phyloP scores from a whole-genome alignment of 148 eudicot genomes.

The Rhododendron williamsianum region DNA sequence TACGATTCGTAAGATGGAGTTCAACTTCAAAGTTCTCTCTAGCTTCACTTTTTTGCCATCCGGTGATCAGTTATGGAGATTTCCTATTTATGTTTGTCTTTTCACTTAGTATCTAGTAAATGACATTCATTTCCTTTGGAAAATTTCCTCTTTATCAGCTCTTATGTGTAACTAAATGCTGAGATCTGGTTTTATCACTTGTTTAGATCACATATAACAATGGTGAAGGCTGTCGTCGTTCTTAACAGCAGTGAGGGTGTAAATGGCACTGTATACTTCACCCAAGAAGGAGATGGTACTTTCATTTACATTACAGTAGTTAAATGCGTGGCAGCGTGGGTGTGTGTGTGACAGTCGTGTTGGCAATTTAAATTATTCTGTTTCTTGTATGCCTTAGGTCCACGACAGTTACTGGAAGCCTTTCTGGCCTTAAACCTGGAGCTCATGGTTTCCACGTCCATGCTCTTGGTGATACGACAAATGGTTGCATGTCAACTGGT shows the following conservation, averaged over 20 bases:
- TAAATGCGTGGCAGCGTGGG: no score
- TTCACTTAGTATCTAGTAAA: neutral
- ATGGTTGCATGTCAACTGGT: slow-evolving; percentile 97
- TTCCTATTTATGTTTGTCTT: neutral
- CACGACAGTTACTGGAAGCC: slow-evolving; percentile 71
- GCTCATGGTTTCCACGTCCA: slow-evolving; percentile 95
- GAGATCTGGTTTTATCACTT: slow-evolving; percentile 7
- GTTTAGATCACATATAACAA: slow-evolving; percentile 57
- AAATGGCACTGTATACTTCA: slow-evolving; percentile 60
- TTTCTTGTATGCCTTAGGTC: slow-evolving; percentile 35
- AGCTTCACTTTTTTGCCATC: neutral
- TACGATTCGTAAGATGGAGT: neutral
- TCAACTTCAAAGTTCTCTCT: neutral
- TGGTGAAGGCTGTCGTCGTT: slow-evolving; percentile 89
- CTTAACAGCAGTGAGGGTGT: slow-evolving; percentile 68
- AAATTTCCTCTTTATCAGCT: neutral
- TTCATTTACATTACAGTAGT: neutral
- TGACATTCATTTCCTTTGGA: neutral
- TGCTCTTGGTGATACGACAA: slow-evolving; percentile 95
- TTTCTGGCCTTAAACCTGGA: slow-evolving; percentile 84
- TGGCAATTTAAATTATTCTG: neutral
- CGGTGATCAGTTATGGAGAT: neutral
- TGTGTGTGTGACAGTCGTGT: neutral
- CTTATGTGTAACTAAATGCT: neutral
- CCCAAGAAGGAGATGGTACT: slow-evolving; percentile 77